Conservation (phyloP, 2,329 filamentous ascomycete species). For the Apiospora koreana region DNA sequence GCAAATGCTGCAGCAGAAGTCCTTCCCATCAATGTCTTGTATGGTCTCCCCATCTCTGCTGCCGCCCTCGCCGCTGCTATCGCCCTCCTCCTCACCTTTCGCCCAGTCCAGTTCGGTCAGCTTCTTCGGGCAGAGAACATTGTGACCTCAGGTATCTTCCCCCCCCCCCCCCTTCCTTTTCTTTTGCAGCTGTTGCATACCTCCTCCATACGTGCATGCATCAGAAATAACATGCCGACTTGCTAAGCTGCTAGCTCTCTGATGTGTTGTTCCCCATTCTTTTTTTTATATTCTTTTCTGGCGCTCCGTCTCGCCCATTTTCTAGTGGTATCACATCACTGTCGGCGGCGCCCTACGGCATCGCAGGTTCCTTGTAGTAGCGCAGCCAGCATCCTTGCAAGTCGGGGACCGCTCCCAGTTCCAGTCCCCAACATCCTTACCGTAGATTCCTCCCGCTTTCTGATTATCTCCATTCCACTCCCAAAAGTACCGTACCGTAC, state of each 20-base stretch:
- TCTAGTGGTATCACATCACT: slow-evolving; percentile 6
- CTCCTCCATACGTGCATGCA: background rate
- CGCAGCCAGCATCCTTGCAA: slow-evolving; percentile 4
- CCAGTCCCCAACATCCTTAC: slow-evolving; percentile 9
- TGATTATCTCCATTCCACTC: slow-evolving; percentile 8
- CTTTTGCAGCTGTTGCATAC: background rate
- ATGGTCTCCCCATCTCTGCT: background rate
- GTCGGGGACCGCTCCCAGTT: slow-evolving; percentile 6
- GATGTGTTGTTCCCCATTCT: slow-evolving; percentile 7
- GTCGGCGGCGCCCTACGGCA: slow-evolving; percentile 6
- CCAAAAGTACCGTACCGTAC: background rate
- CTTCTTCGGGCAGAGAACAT: background rate
- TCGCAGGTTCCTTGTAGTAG: slow-evolving; percentile 8
- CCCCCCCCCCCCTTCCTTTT: background rate
- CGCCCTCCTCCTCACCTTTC: background rate
- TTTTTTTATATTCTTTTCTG: background rate
- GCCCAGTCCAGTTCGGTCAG: background rate
- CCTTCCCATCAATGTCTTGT: background rate
- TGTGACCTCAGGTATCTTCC: background rate
- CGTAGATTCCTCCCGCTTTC: slow-evolving; percentile 8
- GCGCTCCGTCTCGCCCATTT: background rate
- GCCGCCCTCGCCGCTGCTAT: background rate
- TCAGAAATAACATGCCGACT: background rate
- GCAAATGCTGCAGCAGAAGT: no score
- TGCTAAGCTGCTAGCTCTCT: background rate